Conservation (phyloP, 148 eudicot genomes). For the Fagopyrum esculentum region DNA sequence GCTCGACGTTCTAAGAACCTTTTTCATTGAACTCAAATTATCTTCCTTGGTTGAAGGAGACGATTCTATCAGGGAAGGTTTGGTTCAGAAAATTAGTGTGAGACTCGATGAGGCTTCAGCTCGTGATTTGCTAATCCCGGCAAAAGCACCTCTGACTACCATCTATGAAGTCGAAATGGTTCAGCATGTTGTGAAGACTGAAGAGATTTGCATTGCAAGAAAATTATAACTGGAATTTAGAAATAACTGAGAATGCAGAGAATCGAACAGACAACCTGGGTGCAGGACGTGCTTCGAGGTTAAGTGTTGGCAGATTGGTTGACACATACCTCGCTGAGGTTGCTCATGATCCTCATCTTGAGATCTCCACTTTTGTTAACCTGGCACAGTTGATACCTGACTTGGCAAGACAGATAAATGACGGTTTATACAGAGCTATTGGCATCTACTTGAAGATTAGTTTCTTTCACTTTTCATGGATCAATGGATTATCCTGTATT, state of each 20-base stretch:
- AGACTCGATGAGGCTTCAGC: too few species aligned
- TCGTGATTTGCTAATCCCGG: too few species aligned
- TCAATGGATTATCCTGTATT: not conserved
- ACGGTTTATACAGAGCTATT: constrained; percentile 65
- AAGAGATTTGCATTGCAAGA: constrained; percentile 38
- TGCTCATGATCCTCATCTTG: constrained; percentile 53
- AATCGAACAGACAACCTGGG: constrained; percentile 23
- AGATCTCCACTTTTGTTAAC: constrained; percentile 36
- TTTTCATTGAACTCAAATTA: not conserved
- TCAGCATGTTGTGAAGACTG: constrained; percentile 30
- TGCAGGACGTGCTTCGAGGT: constrained; percentile 34
- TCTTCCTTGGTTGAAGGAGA: constrained; percentile 50
- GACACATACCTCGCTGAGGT: constrained; percentile 66
- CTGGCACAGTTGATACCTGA: constrained; percentile 56
- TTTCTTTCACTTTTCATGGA: not conserved
- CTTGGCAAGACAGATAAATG: constrained; percentile 67
- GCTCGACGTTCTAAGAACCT: too few species aligned
- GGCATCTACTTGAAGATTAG: constrained; percentile 68
- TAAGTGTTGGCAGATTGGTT: constrained; percentile 55
- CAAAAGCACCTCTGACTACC: too few species aligned
- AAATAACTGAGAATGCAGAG: constrained; percentile 23
- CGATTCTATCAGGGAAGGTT: constrained; percentile 43
- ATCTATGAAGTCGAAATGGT: constrained; percentile 57
- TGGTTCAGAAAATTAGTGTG: constrained; percentile 21
- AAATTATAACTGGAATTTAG: constrained; percentile 27